phyloP scores from a whole-genome alignment of 768 basidiomycete species.

The Calocera viscosa region DNA sequence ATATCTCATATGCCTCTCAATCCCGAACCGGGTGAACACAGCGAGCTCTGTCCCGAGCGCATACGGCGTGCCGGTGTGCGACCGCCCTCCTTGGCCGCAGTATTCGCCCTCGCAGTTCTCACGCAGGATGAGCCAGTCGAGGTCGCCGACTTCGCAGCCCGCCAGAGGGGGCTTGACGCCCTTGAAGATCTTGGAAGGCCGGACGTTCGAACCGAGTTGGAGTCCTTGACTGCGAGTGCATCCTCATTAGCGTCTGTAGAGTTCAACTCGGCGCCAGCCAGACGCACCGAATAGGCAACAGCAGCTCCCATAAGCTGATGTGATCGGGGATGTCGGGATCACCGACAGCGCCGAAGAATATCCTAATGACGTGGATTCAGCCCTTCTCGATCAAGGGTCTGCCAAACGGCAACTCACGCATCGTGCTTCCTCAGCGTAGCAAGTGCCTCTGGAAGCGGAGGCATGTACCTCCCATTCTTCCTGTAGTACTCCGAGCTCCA shows the following conservation, averaged over 20 bases:
- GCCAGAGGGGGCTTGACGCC: slow-evolving; percentile 39
- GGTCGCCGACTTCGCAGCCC: slow-evolving; percentile 32
- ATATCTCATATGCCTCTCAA: slow-evolving; percentile 39
- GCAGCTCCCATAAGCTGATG: slow-evolving; percentile 43
- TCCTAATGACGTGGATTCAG: slow-evolving; percentile 33
- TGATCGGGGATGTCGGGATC: slow-evolving; percentile 45
- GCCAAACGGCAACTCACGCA: slow-evolving; percentile 17
- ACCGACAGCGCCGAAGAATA: slow-evolving; percentile 40
- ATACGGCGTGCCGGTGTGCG: slow-evolving; percentile 22
- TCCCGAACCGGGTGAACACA: slow-evolving; percentile 40
- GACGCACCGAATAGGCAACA: slow-evolving; percentile 40
- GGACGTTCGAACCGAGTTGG: slow-evolving; percentile 29
- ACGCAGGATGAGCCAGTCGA: slow-evolving; percentile 44
- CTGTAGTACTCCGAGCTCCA: slow-evolving; percentile 39
- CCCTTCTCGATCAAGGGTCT: too few relatives aligned
- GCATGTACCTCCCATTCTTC: slow-evolving; percentile 38
- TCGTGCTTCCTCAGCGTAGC: slow-evolving; percentile 22
- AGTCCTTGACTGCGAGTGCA: neutral
- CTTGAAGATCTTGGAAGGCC: slow-evolving; percentile 39
- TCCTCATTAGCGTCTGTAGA: slow-evolving; percentile 11
- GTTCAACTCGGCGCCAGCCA: slow-evolving; percentile 41
- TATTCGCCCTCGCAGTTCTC: slow-evolving; percentile 50
- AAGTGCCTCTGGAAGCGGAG: slow-evolving; percentile 20
- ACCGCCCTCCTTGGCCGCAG: slow-evolving; percentile 34
- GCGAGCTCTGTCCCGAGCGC: slow-evolving; percentile 31